Percentiles rank a stretch among this genome's conserved stretches.
These are phyloP conservation scores for Stylosanthes scabra DNA, from an alignment of 331 rosid genomes.

Conservation along the genomic window DNA sequence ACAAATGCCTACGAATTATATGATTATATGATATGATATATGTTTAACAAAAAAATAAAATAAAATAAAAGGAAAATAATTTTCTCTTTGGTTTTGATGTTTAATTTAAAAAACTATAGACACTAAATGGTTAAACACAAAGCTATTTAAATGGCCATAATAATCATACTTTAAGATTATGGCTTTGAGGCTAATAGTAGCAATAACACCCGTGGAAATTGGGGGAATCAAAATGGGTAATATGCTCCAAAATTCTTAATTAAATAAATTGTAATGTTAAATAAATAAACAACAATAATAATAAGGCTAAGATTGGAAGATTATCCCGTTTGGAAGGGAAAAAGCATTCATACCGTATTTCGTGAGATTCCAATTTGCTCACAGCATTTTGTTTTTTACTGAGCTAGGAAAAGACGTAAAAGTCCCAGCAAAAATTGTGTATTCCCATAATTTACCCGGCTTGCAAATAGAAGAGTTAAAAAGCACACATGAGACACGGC, in stretches of 20 bases:
- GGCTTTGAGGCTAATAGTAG: background rate
- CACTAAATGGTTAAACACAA: background rate
- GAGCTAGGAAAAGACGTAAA: no score
- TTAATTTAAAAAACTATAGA: background rate
- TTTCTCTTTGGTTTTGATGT: background rate
- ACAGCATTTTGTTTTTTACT: no score
- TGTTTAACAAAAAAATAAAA: no score
- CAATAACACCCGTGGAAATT: slow-evolving; percentile 1
- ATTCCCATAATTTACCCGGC: no score
- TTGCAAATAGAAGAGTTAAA: no score
- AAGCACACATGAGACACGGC: no score
- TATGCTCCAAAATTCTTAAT: background rate
- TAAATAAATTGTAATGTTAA: background rate
- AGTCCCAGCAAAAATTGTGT: no score
- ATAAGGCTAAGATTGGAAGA: background rate
- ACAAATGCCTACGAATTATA: background rate
- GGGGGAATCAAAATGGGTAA: slow-evolving; percentile 5
- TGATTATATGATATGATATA: no score
- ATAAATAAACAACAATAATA: slow-evolving; percentile 3
- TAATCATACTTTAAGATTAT: background rate
- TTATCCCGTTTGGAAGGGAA: no score
- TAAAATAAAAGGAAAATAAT: no score
- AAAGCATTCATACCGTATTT: no score
- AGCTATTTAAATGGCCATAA: background rate
- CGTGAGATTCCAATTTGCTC: no score